Conservation (phyloP, 331 rosid species). For the Malus hybrid region DNA sequence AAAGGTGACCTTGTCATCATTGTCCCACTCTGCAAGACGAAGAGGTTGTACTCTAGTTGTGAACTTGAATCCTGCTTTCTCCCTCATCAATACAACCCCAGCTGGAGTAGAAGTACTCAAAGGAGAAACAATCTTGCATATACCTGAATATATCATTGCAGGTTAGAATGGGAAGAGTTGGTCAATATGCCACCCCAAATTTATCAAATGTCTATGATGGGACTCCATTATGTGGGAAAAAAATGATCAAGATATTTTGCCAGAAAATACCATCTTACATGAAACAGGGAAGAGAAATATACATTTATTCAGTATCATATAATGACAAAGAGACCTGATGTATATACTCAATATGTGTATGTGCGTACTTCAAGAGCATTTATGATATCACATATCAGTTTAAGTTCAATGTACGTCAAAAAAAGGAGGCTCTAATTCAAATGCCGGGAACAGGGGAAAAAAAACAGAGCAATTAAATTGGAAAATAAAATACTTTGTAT, state of each 20-base stretch:
- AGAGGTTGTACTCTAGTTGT: constrained; percentile 97
- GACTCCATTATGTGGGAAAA: background rate
- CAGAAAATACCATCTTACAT: background rate
- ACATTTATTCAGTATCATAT: background rate
- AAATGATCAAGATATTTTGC: background rate
- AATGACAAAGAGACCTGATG: background rate
- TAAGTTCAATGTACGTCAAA: too few relatives aligned
- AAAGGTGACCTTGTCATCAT: constrained; percentile 84
- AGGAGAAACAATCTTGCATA: constrained; percentile 90
- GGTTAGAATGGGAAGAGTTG: constrained; percentile 4
- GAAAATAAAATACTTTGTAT: too few relatives aligned
- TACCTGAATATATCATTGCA: constrained; percentile 43
- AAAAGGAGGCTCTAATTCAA: too few relatives aligned
- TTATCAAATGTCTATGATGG: too few relatives aligned
- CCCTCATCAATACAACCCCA: constrained; percentile 88
- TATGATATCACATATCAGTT: too few relatives aligned
- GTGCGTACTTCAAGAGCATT: too few relatives aligned
- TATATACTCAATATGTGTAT: background rate
- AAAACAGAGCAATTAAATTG: too few relatives aligned
- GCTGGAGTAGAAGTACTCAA: constrained; percentile 92
- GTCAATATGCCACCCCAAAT: background rate
- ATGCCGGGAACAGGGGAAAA: too few relatives aligned
- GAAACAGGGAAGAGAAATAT: background rate
- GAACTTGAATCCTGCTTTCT: constrained; percentile 84
- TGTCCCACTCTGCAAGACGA: constrained; percentile 95